Conservation (phyloP, 495 filamentous ascomycete genomes). For the Hypoxylon cercidicola region DNA sequence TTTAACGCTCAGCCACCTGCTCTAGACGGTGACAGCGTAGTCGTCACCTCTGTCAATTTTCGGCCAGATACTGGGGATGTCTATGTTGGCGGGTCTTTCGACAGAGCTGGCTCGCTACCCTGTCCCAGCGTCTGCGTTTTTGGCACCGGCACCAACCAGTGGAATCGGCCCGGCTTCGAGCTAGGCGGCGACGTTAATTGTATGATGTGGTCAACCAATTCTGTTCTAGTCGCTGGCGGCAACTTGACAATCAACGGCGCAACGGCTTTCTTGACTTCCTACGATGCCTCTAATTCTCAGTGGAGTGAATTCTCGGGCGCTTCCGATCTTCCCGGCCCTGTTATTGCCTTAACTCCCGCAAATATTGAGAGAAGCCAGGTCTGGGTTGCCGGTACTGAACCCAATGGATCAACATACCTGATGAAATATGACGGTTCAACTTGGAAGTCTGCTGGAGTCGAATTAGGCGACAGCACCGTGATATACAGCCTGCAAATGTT, state of each 20-base stretch:
- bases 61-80: conserved; percentile 75
- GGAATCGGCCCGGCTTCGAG: conserved; percentile 77
- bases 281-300: conserved; percentile 67
- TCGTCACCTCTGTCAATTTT: conserved; percentile 77
- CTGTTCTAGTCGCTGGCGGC: conserved; percentile 78
- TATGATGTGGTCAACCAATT: conserved; percentile 78
- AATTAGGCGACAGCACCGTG: conserved; percentile 69
- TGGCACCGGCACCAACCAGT: conserved; percentile 72
- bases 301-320: conserved; percentile 77
- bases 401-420: conserved; percentile 77
- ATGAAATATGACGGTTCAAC: conserved; percentile 74
- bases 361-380: conserved; percentile 71
- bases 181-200: conserved; percentile 73
- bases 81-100: conserved; percentile 87
- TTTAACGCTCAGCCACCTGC: conserved; percentile 76
- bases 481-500: conserved; percentile 87
- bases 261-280: conserved; percentile 75
- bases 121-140: conserved; percentile 86
- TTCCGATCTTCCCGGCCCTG: conserved; percentile 75
- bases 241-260: conserved; percentile 72
- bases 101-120: conserved; percentile 79
- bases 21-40: conserved; percentile 72
- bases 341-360: conserved; percentile 79
- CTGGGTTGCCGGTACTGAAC: conserved; percentile 78
- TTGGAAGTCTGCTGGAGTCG: conserved; percentile 64